A percentile compares a stretch with the other conserved stretches of the same genome.
Evolutionary conservation across 139 green algal species (phyloP).

Genomic region (Pseudopediastrum boryanum): DNA sequence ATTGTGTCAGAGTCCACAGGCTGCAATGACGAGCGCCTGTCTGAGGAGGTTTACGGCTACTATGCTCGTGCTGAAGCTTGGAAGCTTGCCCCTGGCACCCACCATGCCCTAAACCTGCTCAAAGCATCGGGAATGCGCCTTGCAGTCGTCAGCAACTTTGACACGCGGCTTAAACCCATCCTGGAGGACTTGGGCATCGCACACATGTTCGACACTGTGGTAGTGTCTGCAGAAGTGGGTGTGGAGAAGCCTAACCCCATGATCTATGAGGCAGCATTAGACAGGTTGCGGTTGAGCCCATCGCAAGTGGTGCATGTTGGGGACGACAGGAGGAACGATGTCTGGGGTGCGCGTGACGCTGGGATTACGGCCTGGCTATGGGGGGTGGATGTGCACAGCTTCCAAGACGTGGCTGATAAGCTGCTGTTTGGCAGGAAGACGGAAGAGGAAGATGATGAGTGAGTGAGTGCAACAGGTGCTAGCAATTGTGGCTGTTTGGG

Average conservation of each 20-base stretch:
- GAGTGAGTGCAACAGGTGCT: no score
- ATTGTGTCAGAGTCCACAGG: slow-evolving; percentile 65
- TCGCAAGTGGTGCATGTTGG: slow-evolving; percentile 75
- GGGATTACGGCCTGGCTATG: slow-evolving; percentile 86
- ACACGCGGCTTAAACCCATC: slow-evolving; percentile 86
- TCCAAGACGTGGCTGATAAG: slow-evolving; percentile 71
- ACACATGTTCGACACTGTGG: slow-evolving; percentile 79
- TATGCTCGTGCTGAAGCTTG: slow-evolving; percentile 65
- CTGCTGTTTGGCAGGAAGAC: slow-evolving; percentile 37
- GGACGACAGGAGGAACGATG: slow-evolving; percentile 85
- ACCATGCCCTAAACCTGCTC: slow-evolving; percentile 60
- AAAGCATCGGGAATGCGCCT: slow-evolving; percentile 59
- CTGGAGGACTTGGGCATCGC: slow-evolving; percentile 63
- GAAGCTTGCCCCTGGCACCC: slow-evolving; percentile 57
- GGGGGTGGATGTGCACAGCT: slow-evolving; percentile 81
- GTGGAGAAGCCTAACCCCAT: slow-evolving; percentile 90
- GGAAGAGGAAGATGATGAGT: slow-evolving; percentile 20
- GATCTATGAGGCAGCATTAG: slow-evolving; percentile 78
- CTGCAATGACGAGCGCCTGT: slow-evolving; percentile 44
- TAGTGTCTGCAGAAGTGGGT: slow-evolving; percentile 79
- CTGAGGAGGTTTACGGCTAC: slow-evolving; percentile 72
- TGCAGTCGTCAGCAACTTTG: slow-evolving; percentile 90
- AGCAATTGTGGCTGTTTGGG: no score
- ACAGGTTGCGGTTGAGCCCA: slow-evolving; percentile 54
- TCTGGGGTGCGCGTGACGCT: slow-evolving; percentile 84